Evolutionary conservation across 225 moss, liverwort and hornwort genomes (phyloP).

Genomic region (Marchantia paleacea): DNA sequence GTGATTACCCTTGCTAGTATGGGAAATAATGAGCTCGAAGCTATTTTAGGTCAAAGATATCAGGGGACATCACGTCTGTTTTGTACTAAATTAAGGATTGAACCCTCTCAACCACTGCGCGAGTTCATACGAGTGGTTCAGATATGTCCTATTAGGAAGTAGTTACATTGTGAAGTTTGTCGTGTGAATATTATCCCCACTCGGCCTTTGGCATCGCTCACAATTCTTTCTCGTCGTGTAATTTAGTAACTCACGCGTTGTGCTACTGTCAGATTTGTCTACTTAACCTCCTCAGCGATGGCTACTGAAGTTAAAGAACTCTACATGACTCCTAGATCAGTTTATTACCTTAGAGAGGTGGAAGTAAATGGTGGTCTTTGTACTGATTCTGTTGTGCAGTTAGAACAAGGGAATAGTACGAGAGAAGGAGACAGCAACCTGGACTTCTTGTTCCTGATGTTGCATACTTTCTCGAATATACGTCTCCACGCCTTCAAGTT

Average conservation of each 20-base stretch:
- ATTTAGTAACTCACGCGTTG: not conserved
- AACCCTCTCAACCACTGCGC: not conserved
- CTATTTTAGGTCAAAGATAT: not conserved
- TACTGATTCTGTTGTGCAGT: not conserved
- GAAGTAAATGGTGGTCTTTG: not conserved
- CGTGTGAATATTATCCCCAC: not conserved
- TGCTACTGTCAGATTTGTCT: not conserved
- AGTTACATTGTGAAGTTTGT: not conserved
- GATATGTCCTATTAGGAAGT: not conserved
- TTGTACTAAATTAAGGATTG: not conserved
- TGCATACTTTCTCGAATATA: slow-evolving; percentile 20
- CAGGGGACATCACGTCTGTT: not conserved
- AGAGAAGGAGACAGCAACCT: slow-evolving; percentile 25
- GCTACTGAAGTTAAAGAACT: not conserved
- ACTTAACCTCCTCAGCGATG: not conserved
- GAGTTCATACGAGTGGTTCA: not conserved
- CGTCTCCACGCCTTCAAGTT: slow-evolving; percentile 33
- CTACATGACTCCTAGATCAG: too few species aligned
- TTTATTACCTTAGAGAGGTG: not conserved
- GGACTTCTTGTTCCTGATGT: slow-evolving; percentile 30
- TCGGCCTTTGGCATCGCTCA: not conserved
- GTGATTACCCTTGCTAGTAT: not conserved
- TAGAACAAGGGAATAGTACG: not conserved
- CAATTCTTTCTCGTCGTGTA: not conserved
- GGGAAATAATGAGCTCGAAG: not conserved